Evolutionary conservation across 1,284 basidiomycete genomes (phyloP), one percentile per base, ranked within the genome.

Genomic region (Pyrrhoderma lamaoense): DNA sequence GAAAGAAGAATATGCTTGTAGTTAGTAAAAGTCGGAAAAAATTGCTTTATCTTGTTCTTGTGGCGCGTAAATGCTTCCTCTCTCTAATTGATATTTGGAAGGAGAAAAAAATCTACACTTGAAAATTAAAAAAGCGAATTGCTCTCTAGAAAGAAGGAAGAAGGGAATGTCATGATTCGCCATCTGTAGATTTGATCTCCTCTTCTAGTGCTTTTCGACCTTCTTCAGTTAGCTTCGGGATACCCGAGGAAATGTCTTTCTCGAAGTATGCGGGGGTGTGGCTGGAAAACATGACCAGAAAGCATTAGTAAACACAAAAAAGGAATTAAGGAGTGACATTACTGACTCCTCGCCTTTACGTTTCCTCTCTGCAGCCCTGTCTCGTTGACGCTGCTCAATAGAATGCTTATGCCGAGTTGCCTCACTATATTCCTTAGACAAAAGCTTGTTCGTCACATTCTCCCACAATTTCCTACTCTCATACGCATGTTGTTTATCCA

Each of bases 381-480:
- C 92, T 51, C 93, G 73, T 73, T 96, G 93, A 61, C 68, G 77
- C 75, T 96, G 93, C 70, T 96, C 93, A 51, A 97, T 93, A 3
- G 66, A 67, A 52, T 92, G 80, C 73, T 96, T 97, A 67, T 86
- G 77, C 70, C 75, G 86, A 45, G 89, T 95, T 49, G 93, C 93
- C 49, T 94, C 91, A 40, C 76, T 75, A 70, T 80, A 98, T 66
- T 96, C 89, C 74, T 96, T 97, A 61, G 72, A 74, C 45, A 91
- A 49, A 52, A 98, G 71, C 61, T 80, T 70, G 50, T 71, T 73
- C 36, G 93, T 94, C 18, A 99, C 93, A 36, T 74, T 78, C 49
- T 89, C 80, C 96, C 95, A 98, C 53, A 98, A 69, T 70, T 80
- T 82, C 55, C 93, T 75, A 56, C 90, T 94, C 72, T 99, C 96